These are phyloP conservation scores for Berberis thunbergii DNA, from an alignment of 164 flowering plant species.

Conservation along the genomic window DNA sequence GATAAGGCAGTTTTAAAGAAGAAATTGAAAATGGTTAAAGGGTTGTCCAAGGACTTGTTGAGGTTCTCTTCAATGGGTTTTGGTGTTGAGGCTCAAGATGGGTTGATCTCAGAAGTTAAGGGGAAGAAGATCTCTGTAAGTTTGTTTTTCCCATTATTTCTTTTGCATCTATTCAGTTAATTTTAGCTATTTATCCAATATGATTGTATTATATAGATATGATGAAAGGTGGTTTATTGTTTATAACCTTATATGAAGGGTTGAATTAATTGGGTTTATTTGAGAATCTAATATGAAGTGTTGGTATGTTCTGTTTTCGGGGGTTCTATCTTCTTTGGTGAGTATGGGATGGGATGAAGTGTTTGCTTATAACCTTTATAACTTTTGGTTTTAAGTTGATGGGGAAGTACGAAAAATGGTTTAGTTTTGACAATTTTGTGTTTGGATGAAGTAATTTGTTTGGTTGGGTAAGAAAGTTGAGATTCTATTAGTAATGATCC, in stretches of 20 bases:
- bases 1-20: constrained; percentile 21
- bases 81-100: constrained; percentile 13
- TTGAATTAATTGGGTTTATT: neutral
- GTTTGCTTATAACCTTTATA: no score
- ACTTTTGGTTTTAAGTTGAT: no score
- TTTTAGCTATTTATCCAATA: no score
- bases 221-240: neutral
- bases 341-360: no score
- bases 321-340: no score
- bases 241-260: neutral
- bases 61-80: constrained; percentile 20
- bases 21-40: constrained; percentile 36
- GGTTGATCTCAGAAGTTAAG: constrained; percentile 13
- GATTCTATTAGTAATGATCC: neutral
- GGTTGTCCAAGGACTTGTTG: constrained; percentile 29
- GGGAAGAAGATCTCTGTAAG: constrained; percentile 24
- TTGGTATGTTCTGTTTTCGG: no score
- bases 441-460: neutral
- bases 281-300: neutral
- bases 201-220: no score
- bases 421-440: neutral
- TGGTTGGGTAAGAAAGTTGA: neutral
- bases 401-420: no score
- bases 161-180: no score
- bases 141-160: neutral